Evolutionary conservation across 1,284 basidiomycete species (phyloP).

Genomic region (Uromyces viciae-fabae): DNA sequence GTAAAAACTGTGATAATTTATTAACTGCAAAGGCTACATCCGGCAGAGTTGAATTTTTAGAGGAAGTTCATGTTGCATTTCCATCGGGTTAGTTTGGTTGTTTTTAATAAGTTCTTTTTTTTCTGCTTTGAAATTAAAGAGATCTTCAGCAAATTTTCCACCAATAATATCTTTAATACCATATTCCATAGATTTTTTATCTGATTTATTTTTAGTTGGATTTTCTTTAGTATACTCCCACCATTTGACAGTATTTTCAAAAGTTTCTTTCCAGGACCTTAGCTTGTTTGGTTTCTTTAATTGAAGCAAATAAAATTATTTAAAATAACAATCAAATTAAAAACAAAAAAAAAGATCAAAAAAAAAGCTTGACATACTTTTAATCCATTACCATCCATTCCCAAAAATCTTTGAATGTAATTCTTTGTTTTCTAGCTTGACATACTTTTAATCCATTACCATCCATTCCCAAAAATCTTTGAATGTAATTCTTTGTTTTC

Average conservation of each 20-base stretch:
- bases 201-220: not conserved
- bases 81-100: not conserved
- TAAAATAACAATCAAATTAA: not conserved
- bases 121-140: not conserved
- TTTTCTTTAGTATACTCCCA: not conserved
- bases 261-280: not conserved
- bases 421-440: not conserved
- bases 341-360: not conserved
- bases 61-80: not conserved
- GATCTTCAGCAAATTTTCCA: not conserved
- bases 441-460: not conserved
- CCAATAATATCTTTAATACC: not conserved
- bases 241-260: not conserved
- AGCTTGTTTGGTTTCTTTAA: not conserved
- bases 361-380: conserved; percentile 12
- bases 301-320: not conserved
- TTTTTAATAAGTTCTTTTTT: not conserved
- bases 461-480: not conserved
- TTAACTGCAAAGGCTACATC: not conserved
- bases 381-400: not conserved
- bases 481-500: not conserved
- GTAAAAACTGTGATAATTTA: not conserved
- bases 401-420: conserved; percentile 3
- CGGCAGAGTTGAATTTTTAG: no score
- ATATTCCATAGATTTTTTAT: not conserved